Evolutionary conservation across 345 rosid genomes (phyloP).

Genomic region (Noccaea caerulescens): DNA sequence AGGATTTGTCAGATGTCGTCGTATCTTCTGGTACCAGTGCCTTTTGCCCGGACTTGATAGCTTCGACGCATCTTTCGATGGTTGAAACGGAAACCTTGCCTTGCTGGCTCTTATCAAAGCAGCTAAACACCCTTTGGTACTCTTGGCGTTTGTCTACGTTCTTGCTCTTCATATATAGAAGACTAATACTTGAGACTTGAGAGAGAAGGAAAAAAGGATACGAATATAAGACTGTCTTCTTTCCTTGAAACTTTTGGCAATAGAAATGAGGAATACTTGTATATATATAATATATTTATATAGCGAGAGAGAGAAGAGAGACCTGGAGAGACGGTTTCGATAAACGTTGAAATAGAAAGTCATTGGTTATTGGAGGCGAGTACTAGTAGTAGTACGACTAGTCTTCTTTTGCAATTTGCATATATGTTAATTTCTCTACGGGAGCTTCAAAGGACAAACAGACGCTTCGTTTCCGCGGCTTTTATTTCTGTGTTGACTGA

Average conservation of each 20-base stretch:
- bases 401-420: too few species aligned
- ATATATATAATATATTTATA: neutral
- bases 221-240: neutral
- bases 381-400: too few species aligned
- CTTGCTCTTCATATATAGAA: conserved; percentile 22
- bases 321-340: neutral
- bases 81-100: conserved; percentile 57
- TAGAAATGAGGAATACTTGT: conserved; percentile 13
- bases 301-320: neutral
- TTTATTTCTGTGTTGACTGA: conserved; percentile 18
- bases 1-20: conserved; percentile 49
- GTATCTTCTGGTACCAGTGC: conserved; percentile 34
- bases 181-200: neutral
- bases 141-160: conserved; percentile 35
- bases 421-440: neutral
- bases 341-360: neutral
- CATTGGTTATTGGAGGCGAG: neutral
- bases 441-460: conserved; percentile 9
- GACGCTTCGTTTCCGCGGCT: conserved; percentile 33
- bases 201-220: conserved; percentile 8
- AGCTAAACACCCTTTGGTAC: conserved; percentile 51
- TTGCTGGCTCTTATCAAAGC: conserved; percentile 52
- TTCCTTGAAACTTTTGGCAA: neutral
- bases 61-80: conserved; percentile 49
- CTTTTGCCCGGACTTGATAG: conserved; percentile 47